Base-by-base conservation (phyloP, 257 asterid species). In the Anisodus tanguticus region DNA sequence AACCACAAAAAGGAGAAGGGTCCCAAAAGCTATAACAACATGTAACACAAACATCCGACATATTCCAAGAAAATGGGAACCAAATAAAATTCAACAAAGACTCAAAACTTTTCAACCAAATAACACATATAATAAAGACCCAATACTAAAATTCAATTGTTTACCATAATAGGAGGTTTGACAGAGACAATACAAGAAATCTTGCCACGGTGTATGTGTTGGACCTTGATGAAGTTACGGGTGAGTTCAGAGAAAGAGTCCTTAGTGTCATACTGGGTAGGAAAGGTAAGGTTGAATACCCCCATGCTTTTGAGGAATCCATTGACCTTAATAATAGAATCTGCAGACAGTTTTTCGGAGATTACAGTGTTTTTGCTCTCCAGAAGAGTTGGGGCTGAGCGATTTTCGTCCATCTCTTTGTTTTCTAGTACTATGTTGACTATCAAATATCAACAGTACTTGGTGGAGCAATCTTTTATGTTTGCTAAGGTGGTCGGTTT, bases 111-210 rank as follows among this genome's bases (percentile, higher is more conserved):
- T 74, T 19, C 59, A 72, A 72, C 80, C 80, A 9, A 72, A n/a
- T 0, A 19, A 10, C 57, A 70, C 6, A 43, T 2, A 2, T 10
- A n/a, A n/a, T 5, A 72, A 72, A 72, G n/a, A 45, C 39, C 80
- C 60, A 22, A 1, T 51, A 51, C 5, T 22, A 31, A 49, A 22
- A 22, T 5, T 2, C 8, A 2, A 8, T 0, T 1, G 5, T 8
- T 80, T 92, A 97, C 99, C 95, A 91, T 31, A 80, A 93, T 82
- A 1, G 97, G 91, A 84, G 91, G 84, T 87, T 90, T 90, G 86
- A 95, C 93, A 51, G 86, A 51, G 63, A 97, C 88, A 74, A 86
- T 54, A 88, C 98, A 97, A 4, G 98, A 92, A 88, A 97, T 85
- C 88, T 90, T 90, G 83, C 97, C 97, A 51, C 86, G 90, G 80